Conservation (phyloP, 192 early-diverging fungal genomes). For the Martensiomyces pterosporus region DNA sequence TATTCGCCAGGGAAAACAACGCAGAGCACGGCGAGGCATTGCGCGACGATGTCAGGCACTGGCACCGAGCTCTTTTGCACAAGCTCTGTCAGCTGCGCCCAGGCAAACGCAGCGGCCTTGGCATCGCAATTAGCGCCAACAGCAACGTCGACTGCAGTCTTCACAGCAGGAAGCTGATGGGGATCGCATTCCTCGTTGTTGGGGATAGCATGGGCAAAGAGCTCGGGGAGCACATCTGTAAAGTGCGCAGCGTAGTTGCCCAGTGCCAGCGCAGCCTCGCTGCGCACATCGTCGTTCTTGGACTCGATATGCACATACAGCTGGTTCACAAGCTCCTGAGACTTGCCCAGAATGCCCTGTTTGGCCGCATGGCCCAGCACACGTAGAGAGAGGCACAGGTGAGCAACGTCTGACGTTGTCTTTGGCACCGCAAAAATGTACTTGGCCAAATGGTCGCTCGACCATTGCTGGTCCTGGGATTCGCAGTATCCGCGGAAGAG, state of each 20-base stretch:
- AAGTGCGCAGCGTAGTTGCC: conserved; percentile 26
- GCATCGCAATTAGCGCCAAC: conserved; percentile 8
- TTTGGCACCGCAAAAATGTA: conserved; percentile 4
- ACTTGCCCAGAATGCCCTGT: conserved; percentile 8
- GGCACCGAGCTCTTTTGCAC: conserved; percentile 10
- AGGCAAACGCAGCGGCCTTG: conserved; percentile 7
- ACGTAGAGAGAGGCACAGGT: conserved; percentile 29
- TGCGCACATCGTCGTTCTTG: conserved; percentile 27
- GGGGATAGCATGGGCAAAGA: conserved; percentile 23
- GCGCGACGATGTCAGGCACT: conserved; percentile 32
- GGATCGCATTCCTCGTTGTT: conserved; percentile 1
- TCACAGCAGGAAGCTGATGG: conserved; percentile 30
- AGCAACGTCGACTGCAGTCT: conserved; percentile 19
- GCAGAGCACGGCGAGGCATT: conserved; percentile 27
- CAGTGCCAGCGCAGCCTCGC: conserved; percentile 34
- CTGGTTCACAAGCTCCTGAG: conserved; percentile 6
- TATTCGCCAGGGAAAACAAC: conserved; percentile 19
- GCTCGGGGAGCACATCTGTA: conserved; percentile 14
- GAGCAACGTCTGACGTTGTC: conserved; percentile 9
- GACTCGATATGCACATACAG: conserved; percentile 15
- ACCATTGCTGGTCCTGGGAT: conserved; percentile 16
- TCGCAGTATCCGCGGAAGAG: conserved; percentile 22
- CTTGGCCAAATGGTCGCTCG: conserved; percentile 17
- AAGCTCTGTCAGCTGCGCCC: conserved; percentile 13
- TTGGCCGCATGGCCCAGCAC: conserved; percentile 27